Conservation (phyloP, 345 rosid species). For the Angophora floribunda region DNA sequence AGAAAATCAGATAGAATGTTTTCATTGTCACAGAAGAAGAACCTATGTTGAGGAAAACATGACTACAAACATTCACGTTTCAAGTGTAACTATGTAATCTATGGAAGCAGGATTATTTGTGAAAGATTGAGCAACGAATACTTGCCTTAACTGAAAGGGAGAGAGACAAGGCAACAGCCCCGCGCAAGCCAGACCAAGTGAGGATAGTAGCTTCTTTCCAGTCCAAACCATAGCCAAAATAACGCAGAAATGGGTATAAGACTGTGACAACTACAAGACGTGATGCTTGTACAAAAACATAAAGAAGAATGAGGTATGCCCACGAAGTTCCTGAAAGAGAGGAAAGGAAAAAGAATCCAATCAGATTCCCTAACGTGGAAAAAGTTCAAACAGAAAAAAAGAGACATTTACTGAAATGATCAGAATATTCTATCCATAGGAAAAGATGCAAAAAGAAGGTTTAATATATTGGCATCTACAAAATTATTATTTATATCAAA, state of each 20-base stretch:
- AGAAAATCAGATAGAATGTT: neutral
- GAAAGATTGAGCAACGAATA: slow-evolving; percentile 3
- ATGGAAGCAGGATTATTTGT: neutral
- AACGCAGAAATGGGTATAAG: slow-evolving; percentile 50
- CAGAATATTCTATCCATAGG: neutral
- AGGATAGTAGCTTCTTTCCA: slow-evolving; percentile 86
- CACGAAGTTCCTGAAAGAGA: slow-evolving; percentile 56
- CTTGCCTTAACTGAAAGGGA: slow-evolving; percentile 87
- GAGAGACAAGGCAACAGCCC: slow-evolving; percentile 91
- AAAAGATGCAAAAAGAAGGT: neutral
- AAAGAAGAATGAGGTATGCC: slow-evolving; percentile 75
- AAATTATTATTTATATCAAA: neutral
- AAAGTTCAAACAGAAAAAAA: neutral
- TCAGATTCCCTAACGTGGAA: neutral
- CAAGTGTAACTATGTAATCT: neutral
- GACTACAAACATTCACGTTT: neutral
- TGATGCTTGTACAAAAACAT: slow-evolving; percentile 54
- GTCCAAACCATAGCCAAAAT: slow-evolving; percentile 85
- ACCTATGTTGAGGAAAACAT: neutral
- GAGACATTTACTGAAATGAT: neutral
- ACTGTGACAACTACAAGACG: slow-evolving; percentile 67
- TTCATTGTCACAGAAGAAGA: neutral
- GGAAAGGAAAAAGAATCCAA: neutral
- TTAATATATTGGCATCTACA: neutral
- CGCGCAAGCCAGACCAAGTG: slow-evolving; percentile 90